phyloP scores from a whole-genome alignment of 768 basidiomycete species.

The Xanthoconium stramineum region DNA sequence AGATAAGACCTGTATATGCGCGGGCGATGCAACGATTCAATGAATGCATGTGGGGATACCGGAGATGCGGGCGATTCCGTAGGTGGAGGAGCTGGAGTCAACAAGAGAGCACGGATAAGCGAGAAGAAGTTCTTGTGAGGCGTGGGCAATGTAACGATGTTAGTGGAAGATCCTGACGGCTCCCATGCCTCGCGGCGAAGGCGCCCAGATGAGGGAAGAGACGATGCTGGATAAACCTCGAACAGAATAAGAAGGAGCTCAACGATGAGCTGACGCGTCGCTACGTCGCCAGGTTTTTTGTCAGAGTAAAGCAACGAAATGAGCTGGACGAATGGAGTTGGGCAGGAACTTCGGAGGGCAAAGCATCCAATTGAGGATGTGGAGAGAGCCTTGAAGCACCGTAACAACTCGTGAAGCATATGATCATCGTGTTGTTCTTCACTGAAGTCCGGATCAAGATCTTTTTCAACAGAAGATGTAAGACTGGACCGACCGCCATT shows the following conservation, averaged over 20 bases:
- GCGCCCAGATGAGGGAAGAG: constrained; percentile 54
- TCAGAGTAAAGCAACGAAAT: constrained; percentile 88
- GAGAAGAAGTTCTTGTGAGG: constrained; percentile 74
- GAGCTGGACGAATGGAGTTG: constrained; percentile 83
- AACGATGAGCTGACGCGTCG: constrained; percentile 84
- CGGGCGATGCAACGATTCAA: constrained; percentile 64
- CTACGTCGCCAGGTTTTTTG: constrained; percentile 95
- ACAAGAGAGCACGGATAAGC: constrained; percentile 69
- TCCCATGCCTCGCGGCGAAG: constrained; percentile 57
- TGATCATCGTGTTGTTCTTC: constrained; percentile 99
- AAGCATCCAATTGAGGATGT: constrained; percentile 87
- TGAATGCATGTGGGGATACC: constrained; percentile 77
- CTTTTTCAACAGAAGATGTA: background rate
- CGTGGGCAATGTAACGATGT: constrained; percentile 61
- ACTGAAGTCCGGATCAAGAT: constrained; percentile 39
- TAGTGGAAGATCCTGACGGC: constrained; percentile 40
- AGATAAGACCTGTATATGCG: constrained; percentile 81
- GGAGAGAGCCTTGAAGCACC: constrained; percentile 91
- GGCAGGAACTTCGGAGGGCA: constrained; percentile 85
- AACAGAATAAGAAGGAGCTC: constrained; percentile 87
- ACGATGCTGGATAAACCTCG: constrained; percentile 77
- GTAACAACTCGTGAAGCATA: constrained; percentile 84
- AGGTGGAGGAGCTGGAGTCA: constrained; percentile 66
- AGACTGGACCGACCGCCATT: constrained; percentile 81
- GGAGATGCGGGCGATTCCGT: constrained; percentile 59